A percentile compares a stretch with the other conserved stretches of the same genome.
These are phyloP conservation scores for Stachybotrys chartarum DNA, from an alignment of 2,329 filamentous ascomycete species.

Conservation along the genomic window DNA sequence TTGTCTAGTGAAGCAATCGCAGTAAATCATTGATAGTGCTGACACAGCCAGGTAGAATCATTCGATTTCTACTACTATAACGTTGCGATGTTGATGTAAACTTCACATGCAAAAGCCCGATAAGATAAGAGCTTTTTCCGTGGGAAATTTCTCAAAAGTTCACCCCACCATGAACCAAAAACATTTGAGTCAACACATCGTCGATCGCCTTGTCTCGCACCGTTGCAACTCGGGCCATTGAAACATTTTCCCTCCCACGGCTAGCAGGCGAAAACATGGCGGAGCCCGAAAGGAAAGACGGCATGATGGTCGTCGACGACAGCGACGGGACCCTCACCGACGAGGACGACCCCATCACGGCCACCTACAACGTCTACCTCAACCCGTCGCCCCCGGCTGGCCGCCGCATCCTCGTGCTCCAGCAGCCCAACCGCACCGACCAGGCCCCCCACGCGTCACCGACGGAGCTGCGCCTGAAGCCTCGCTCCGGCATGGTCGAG, in stretches of 20 bases:
- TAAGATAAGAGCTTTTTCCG: background rate
- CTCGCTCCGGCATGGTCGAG: conserved; percentile 75
- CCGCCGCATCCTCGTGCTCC: conserved; percentile 71
- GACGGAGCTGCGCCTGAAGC: conserved; percentile 74
- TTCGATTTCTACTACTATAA: conserved; percentile 1
- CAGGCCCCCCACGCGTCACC: conserved; percentile 47
- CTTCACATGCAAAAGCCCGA: background rate
- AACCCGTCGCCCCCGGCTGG: conserved; percentile 60
- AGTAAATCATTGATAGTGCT: conserved; percentile 1
- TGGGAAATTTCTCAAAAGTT: background rate
- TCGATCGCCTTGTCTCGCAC: too few species aligned
- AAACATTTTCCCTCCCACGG: background rate
- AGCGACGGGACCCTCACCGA: conserved; percentile 5
- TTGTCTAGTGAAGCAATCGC: too few species aligned
- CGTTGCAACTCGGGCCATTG: background rate
- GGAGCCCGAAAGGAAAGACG: conserved; percentile 7
- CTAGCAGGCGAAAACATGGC: background rate
- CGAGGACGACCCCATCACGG: conserved; percentile 60
- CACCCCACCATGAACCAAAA: background rate
- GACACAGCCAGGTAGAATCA: too few species aligned
- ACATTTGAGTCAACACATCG: background rate
- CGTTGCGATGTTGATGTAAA: background rate
- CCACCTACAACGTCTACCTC: conserved; percentile 78
- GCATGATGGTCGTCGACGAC: conserved; percentile 16
- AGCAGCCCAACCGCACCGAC: conserved; percentile 74